Evolutionary conservation across 1,284 basidiomycete species (phyloP).

Genomic region (Fomitopsis betulina): DNA sequence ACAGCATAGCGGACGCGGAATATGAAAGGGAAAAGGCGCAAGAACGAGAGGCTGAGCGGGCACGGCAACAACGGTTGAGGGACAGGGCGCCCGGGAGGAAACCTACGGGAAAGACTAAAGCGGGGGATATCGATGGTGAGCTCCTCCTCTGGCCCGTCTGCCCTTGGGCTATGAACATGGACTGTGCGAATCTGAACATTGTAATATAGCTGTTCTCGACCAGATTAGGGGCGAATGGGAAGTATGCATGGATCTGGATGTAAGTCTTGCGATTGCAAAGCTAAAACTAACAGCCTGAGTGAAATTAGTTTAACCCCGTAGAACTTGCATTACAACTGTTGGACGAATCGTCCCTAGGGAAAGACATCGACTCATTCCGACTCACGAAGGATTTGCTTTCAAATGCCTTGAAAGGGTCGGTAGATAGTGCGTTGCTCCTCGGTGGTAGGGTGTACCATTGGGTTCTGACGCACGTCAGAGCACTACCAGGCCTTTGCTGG

Average conservation of each 20-base stretch:
- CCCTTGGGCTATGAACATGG: not conserved
- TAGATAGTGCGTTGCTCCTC: slow-evolving; percentile 60
- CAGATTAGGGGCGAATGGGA: slow-evolving; percentile 90
- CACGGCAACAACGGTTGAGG: slow-evolving; percentile 57
- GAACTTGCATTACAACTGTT: slow-evolving; percentile 86
- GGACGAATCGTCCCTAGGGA: slow-evolving; percentile 65
- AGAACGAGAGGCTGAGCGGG: slow-evolving; percentile 56
- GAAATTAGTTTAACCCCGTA: slow-evolving; percentile 81
- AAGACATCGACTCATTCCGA: slow-evolving; percentile 72
- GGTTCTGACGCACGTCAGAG: slow-evolving; percentile 36
- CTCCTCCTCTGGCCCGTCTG: not conserved
- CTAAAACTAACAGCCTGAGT: slow-evolving; percentile 12
- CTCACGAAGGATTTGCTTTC: slow-evolving; percentile 73
- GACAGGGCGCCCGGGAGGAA: slow-evolving; percentile 60
- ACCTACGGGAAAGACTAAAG: slow-evolving; percentile 46
- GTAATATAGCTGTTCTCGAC: slow-evolving; percentile 65
- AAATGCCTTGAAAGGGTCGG: slow-evolving; percentile 75
- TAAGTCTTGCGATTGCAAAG: slow-evolving; percentile 33
- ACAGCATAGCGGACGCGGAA: slow-evolving; percentile 33
- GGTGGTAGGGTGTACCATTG: not conserved
- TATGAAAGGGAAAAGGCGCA: slow-evolving; percentile 48
- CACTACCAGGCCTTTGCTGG: slow-evolving; percentile 92
- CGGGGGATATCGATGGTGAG: slow-evolving; percentile 76
- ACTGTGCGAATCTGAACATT: slow-evolving; percentile 1
- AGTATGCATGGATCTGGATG: slow-evolving; percentile 80